Conservation (phyloP, 352 stramenopile genomes). For the Phytophthora syringae region DNA sequence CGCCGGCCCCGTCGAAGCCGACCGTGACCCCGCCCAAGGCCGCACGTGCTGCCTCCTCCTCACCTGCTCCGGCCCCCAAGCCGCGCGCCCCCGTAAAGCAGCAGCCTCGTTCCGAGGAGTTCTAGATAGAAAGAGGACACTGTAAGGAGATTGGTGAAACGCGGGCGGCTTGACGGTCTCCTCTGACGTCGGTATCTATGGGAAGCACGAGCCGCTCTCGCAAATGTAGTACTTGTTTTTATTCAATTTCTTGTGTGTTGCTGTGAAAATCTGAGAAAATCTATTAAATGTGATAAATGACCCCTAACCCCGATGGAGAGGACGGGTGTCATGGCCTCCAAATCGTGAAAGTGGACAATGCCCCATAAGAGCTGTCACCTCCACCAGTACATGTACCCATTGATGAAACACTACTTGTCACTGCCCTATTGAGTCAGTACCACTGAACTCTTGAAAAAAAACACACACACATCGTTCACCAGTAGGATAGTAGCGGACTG, state of each 20-base stretch:
- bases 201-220: constrained; percentile 27
- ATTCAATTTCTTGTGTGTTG: constrained; percentile 33
- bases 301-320: no score
- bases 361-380: no score
- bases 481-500: no score
- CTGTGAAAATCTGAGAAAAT: no score
- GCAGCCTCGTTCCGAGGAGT: constrained; percentile 50
- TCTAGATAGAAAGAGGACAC: constrained; percentile 46
- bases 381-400: no score
- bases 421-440: no score
- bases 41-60: constrained; percentile 8
- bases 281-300: no score
- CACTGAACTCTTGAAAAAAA: no score
- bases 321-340: no score
- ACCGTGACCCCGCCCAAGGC: constrained; percentile 23
- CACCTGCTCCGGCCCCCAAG: constrained; percentile 26
- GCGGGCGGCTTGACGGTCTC: constrained; percentile 35
- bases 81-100: constrained; percentile 29
- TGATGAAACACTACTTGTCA: no score
- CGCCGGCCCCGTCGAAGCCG: constrained; percentile 26
- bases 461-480: no score
- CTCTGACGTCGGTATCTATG: constrained; percentile 54
- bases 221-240: constrained; percentile 37
- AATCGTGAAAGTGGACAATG: no score
- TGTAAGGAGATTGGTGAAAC: constrained; percentile 30